These are phyloP conservation scores for Thelephora terrestris DNA, from an alignment of 1,284 basidiomycete species.

Conservation along the genomic window DNA sequence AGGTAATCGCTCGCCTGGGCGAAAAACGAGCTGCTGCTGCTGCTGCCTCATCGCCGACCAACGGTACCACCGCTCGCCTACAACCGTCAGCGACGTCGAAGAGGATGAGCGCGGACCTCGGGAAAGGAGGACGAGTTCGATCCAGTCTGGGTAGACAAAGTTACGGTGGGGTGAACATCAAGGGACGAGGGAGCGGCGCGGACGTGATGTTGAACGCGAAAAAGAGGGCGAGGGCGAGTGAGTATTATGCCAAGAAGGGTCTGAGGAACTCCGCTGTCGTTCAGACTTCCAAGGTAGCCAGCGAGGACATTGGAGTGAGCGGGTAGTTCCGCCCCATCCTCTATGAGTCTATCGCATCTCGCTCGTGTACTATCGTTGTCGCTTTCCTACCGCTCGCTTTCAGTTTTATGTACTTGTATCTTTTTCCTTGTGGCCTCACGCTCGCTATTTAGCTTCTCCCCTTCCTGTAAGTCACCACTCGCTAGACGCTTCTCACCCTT, in stretches of 20 bases:
- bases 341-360: too few species aligned
- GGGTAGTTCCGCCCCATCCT: too few species aligned
- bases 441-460: too few species aligned
- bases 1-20: conserved; percentile 63
- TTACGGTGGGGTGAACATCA: conserved; percentile 31
- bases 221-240: conserved; percentile 58
- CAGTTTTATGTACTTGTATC: too few species aligned
- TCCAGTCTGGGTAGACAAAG: conserved; percentile 18
- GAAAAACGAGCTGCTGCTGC: conserved; percentile 48
- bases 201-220: conserved; percentile 47
- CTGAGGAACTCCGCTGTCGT: too few species aligned
- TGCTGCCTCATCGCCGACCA: conserved; percentile 7
- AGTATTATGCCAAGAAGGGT: conserved; percentile 27
- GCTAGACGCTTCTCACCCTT: too few species aligned
- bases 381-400: too few species aligned
- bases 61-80: background rate
- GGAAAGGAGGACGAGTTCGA: conserved; percentile 30
- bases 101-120: conserved; percentile 42
- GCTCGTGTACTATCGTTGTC: too few species aligned
- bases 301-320: too few species aligned
- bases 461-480: too few species aligned
- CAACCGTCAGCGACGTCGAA: background rate
- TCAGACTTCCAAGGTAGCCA: too few species aligned
- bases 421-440: too few species aligned
- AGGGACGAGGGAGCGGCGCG: conserved; percentile 22